A percentile compares a stretch with the other conserved stretches of the same genome.
Evolutionary conservation across 2,329 filamentous ascomycete species (phyloP).

Genomic region (Apiospora aurea): DNA sequence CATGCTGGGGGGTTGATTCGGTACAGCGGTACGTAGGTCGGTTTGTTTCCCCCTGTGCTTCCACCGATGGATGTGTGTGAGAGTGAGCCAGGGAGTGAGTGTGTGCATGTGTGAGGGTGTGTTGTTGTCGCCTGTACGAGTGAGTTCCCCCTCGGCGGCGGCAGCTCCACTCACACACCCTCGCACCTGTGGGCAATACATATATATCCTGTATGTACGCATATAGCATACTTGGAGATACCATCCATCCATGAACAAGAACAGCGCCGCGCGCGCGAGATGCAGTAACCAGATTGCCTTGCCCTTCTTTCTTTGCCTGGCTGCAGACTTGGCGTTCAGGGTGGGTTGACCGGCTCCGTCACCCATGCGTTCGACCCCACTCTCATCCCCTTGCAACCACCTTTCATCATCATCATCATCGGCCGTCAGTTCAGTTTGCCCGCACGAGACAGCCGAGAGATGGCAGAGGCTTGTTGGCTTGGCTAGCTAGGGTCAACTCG

Average conservation of each 20-base stretch:
- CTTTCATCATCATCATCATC: slow-evolving; percentile 30
- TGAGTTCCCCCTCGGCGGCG: slow-evolving; percentile 9
- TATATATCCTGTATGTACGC: slow-evolving; percentile 31
- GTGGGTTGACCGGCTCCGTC: slow-evolving; percentile 28
- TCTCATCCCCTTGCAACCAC: slow-evolving; percentile 29
- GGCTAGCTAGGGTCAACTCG: background rate
- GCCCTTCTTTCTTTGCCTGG: slow-evolving; percentile 20
- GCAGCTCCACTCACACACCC: slow-evolving; percentile 26
- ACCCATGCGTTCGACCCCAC: slow-evolving; percentile 27
- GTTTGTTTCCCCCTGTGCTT: background rate
- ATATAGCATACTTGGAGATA: slow-evolving; percentile 30
- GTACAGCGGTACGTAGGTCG: background rate
- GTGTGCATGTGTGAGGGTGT: background rate
- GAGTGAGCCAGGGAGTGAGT: background rate
- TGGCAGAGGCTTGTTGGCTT: slow-evolving; percentile 23
- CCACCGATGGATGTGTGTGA: background rate
- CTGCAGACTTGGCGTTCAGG: slow-evolving; percentile 32
- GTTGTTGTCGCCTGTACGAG: slow-evolving; percentile 18
- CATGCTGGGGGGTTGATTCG: slow-evolving; percentile 11
- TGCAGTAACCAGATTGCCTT: slow-evolving; percentile 19
- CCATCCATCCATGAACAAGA: slow-evolving; percentile 9
- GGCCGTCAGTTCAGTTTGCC: slow-evolving; percentile 20
- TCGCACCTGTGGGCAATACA: slow-evolving; percentile 34
- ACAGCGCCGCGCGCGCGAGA: slow-evolving; percentile 4
- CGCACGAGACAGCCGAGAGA: slow-evolving; percentile 23